phyloP scores from a whole-genome alignment of 768 basidiomycete species.

The Leucocoprinus leucothites region DNA sequence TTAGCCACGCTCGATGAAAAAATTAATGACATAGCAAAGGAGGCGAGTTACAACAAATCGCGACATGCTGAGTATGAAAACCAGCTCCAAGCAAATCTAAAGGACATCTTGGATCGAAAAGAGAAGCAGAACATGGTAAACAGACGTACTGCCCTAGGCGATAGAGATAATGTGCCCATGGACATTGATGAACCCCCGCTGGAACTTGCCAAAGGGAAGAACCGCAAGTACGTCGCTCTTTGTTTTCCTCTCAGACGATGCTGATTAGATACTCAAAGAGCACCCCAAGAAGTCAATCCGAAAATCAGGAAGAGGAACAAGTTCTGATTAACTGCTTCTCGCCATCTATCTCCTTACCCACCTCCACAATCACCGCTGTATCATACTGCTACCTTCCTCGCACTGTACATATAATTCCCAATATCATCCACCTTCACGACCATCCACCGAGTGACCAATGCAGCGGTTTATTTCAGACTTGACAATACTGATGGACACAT shows the following conservation, averaged over 20 bases:
- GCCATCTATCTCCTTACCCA: not conserved
- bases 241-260: not conserved
- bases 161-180: conserved; percentile 47
- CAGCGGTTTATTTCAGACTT: not conserved
- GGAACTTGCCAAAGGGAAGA: conserved; percentile 48
- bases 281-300: conserved; percentile 37
- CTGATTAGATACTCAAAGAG: conserved; percentile 20
- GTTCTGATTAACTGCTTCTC: conserved; percentile 27
- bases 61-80: conserved; percentile 56
- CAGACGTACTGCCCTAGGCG: conserved; percentile 11
- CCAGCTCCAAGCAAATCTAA: conserved; percentile 47
- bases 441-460: not conserved
- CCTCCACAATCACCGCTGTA: not conserved
- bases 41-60: conserved; percentile 35
- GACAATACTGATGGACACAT: not conserved
- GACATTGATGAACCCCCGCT: conserved; percentile 58
- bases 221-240: conserved; percentile 50
- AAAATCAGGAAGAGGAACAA: conserved; percentile 62
- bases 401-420: conserved; percentile 7
- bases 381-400: not conserved
- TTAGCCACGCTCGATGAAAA: conserved; percentile 71
- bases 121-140: conserved; percentile 47
- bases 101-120: conserved; percentile 56
- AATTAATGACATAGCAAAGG: conserved; percentile 51
- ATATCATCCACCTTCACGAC: not conserved